Conservation (phyloP, 2,329 filamentous ascomycete species). For the Aspergillus jensenii region DNA sequence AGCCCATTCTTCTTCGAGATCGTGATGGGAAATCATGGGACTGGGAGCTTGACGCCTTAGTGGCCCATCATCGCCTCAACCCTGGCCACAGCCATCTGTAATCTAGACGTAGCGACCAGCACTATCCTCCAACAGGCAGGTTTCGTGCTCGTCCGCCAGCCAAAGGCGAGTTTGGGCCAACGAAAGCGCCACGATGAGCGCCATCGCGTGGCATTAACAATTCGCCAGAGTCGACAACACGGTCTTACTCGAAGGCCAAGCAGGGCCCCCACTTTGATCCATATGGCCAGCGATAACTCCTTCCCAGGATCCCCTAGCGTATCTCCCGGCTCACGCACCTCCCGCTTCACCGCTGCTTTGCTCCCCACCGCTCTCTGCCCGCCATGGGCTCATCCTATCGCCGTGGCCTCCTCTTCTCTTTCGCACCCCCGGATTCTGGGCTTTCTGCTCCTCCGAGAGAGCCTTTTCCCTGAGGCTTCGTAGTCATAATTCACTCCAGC, state of each 20-base stretch:
- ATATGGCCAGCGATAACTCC: slow-evolving; percentile 24
- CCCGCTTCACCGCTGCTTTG: slow-evolving; percentile 45
- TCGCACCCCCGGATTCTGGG: slow-evolving; percentile 30
- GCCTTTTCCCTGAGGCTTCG: slow-evolving; percentile 26
- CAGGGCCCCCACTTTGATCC: slow-evolving; percentile 14
- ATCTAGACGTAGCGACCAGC: neutral
- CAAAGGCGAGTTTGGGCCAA: slow-evolving; percentile 4
- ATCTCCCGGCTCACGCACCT: slow-evolving; percentile 29
- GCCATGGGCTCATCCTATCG: slow-evolving; percentile 32
- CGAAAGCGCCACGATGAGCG: slow-evolving; percentile 2
- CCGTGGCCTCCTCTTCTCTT: slow-evolving; percentile 27
- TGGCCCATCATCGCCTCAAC: slow-evolving; percentile 2
- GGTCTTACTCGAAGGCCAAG: slow-evolving; percentile 13
- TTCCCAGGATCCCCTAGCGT: slow-evolving; percentile 38
- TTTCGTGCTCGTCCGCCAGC: neutral
- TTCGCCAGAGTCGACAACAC: neutral
- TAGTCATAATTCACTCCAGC: slow-evolving; percentile 15
- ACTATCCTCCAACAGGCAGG: slow-evolving; percentile 4
- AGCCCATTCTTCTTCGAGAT: slow-evolving; percentile 8
- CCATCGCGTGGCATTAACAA: slow-evolving; percentile 10
- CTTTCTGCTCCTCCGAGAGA: slow-evolving; percentile 31
- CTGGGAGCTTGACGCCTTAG: slow-evolving; percentile 5
- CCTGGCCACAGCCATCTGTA: neutral
- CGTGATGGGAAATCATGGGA: slow-evolving; percentile 18
- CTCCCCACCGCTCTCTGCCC: slow-evolving; percentile 41